phyloP scores from a whole-genome alignment of 2,329 filamentous ascomycete species.

The Monosporascus sp. region DNA sequence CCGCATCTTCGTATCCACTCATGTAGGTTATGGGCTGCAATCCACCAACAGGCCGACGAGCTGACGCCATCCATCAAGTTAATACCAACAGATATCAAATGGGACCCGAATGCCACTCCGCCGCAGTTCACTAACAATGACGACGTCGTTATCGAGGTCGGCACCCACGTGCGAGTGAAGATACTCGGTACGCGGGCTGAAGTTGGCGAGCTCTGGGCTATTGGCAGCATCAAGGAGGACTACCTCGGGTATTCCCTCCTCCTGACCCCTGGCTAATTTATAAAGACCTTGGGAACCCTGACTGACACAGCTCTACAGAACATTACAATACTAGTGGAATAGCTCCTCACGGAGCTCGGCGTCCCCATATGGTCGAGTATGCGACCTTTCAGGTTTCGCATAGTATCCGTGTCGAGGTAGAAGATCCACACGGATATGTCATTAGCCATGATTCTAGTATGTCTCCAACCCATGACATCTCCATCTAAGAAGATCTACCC shows the following conservation, averaged over 20 bases:
- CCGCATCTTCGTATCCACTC: constrained; percentile 73
- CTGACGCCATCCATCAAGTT: constrained; percentile 50
- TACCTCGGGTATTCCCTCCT: constrained; percentile 55
- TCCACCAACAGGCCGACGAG: constrained; percentile 1
- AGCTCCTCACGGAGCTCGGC: not conserved
- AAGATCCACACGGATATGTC: not conserved
- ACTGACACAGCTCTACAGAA: constrained; percentile 11
- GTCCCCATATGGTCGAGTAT: not conserved
- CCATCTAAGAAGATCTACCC: too few relatives aligned
- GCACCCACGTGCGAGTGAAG: constrained; percentile 89
- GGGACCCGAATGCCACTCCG: constrained; percentile 93
- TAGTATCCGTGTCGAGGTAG: not conserved
- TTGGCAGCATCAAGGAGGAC: constrained; percentile 92
- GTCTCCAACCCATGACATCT: too few relatives aligned
- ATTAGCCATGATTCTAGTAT: too few relatives aligned
- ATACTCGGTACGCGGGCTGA: constrained; percentile 91
- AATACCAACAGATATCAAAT: constrained; percentile 89
- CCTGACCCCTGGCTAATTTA: constrained; percentile 1
- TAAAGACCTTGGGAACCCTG: not conserved
- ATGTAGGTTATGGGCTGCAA: constrained; percentile 48
- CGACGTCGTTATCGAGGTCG: constrained; percentile 88
- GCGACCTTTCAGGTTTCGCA: not conserved
- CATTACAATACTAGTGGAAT: constrained; percentile 19
- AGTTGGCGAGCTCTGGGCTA: constrained; percentile 91
- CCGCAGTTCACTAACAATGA: constrained; percentile 94